These are phyloP conservation scores for Colletotrichum sp. DNA, from an alignment of 2,329 filamentous ascomycete genomes.

Conservation along the genomic window DNA sequence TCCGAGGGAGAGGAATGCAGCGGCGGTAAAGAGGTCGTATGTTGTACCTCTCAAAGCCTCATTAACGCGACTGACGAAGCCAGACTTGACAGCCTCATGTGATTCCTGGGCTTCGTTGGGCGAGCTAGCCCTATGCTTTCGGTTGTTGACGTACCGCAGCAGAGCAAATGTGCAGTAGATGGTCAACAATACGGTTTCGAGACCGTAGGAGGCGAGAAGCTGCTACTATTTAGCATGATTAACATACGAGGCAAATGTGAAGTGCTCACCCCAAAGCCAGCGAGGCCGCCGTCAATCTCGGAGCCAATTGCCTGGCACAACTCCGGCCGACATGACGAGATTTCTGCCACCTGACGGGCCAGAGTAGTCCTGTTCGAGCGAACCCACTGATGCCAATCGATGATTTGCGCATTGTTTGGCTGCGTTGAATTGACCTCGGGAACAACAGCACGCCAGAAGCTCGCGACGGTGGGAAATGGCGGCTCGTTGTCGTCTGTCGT, in stretches of 20 bases:
- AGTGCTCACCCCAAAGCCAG: neutral
- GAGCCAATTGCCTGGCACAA: constrained; percentile 3
- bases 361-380: neutral
- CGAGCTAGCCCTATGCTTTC: neutral
- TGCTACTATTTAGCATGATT: neutral
- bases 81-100: neutral
- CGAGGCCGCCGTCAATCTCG: neutral
- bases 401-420: neutral
- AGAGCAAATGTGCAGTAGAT: constrained; percentile 2
- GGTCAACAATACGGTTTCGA: neutral
- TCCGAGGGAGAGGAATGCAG: neutral
- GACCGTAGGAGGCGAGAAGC: neutral
- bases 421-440: neutral
- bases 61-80: neutral
- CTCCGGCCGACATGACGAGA: neutral
- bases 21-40: constrained; percentile 6
- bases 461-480: neutral
- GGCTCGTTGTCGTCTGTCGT: neutral
- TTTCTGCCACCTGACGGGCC: neutral
- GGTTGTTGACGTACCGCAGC: neutral
- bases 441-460: constrained; percentile 7
- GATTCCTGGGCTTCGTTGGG: neutral
- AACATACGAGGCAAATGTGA: neutral
- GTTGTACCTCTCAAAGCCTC: neutral
- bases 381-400: constrained; percentile 18